Base-by-base conservation (phyloP, 805 yeast species). In the Candida lessepsii region DNA sequence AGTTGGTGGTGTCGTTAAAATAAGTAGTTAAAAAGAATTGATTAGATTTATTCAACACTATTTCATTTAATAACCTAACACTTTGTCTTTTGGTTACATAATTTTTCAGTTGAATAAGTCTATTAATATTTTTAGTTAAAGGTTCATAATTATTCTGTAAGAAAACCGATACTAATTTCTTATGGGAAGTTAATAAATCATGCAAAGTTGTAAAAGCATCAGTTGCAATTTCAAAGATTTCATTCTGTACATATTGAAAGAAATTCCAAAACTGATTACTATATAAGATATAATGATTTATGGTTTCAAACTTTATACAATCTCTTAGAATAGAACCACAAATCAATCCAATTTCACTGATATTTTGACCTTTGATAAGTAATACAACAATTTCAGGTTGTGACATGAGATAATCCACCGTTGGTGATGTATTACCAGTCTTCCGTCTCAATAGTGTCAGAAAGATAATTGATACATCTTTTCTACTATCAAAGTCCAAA, bases 11-110 rank as follows among this genome's bases (percentile, higher is more conserved):
- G 39, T 83, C 82, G 52, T 80, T 83, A 45, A 89, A 87, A 58
- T 90, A 93, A 29, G 71, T 67, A 19, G 83, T 76, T 81, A 91
- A 82, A 48, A 87, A 75, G 36, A 63, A 67, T 54, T 80, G 84
- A 63, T 89, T 87, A 23, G 81, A 72, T 48, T 88, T 75, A 41
- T 79, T 78, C 44, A 86, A 67, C 3, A 93, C 80, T 46, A 93
- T 67, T 38, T 81, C 83, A 11, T 84, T 76, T 43, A 90, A 69
- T 23, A 93, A 66, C 52, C 84, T 84, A 24, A 89, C 78, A 24
- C 95, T 81, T 63, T 91, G 98, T 47, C 99, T 78, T 57, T 89
- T 88, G 2, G 95, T 88, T 21, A 93, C 97, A 60, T 93, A 93
- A 60, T 86, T 89, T 11, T 80, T 77, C 33, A 87, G 83, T 32